Evolutionary conservation across 768 basidiomycete genomes (phyloP).

Genomic region (Daedalea quercina): DNA sequence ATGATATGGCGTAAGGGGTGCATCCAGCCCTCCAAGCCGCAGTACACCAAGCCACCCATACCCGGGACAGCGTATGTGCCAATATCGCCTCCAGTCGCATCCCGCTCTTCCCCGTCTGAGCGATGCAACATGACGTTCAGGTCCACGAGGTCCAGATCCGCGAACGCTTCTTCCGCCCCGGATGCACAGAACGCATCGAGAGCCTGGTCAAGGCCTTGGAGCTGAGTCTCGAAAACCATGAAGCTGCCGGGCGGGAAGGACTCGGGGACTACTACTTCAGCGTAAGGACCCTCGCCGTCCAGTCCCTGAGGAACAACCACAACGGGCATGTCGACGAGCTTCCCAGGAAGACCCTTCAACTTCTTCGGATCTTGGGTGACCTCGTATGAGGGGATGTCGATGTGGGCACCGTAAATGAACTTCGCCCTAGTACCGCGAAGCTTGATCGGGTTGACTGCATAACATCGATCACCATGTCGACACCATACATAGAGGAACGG

Average conservation of each 20-base stretch:
- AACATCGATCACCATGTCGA: conserved; percentile 1
- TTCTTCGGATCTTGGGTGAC: conserved; percentile 39
- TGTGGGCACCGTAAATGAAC: conserved; percentile 74
- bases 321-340: conserved; percentile 54
- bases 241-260: conserved; percentile 94
- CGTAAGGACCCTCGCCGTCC: conserved; percentile 63
- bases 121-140: conserved; percentile 86
- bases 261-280: conserved; percentile 80
- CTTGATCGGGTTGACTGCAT: conserved; percentile 74
- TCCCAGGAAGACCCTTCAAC: conserved; percentile 68
- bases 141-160: conserved; percentile 72
- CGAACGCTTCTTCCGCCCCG: conserved; percentile 69
- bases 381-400: conserved; percentile 63
- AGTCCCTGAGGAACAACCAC: conserved; percentile 53
- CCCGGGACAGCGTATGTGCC: conserved; percentile 81
- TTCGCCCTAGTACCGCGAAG: conserved; percentile 72
- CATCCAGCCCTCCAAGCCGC: conserved; percentile 98
- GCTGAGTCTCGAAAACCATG: conserved; percentile 85
- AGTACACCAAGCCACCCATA: conserved; percentile 74
- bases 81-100: conserved; percentile 74
- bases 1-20: conserved; percentile 77
- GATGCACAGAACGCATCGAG: conserved; percentile 71
- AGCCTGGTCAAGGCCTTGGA: conserved; percentile 61
- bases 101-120: conserved; percentile 85
- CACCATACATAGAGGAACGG: not conserved